Evolutionary conservation across 2,329 filamentous ascomycete genomes (phyloP), one percentile per base, ranked within the genome.

Genomic region (Pyrenophora graminea): DNA sequence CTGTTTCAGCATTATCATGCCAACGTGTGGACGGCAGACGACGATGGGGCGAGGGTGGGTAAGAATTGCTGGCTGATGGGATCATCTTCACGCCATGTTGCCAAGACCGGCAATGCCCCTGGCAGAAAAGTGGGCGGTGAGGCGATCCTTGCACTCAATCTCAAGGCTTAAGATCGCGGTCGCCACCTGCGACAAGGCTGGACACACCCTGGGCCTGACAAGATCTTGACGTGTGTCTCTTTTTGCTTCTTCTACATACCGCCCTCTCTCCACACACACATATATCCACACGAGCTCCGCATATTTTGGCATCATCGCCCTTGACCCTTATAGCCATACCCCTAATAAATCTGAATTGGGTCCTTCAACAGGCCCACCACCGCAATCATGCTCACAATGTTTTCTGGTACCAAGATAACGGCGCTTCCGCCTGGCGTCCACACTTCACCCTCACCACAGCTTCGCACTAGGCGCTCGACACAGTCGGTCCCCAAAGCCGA

Each of bases 21-120:
- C 17, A 23, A 25, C 10, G 23, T 27, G 21, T n/a, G 15, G 15
- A 41, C 6, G 36, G n/a, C 18, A 10, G 34, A 37, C 34, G 34
- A 17, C 18, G 18, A 48, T 48, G 39, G 45, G 13, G 38, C 32
- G 45, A 41, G 45, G 25, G n/a, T 7, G 34, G 18, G 17, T 17
- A 25, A 13, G 6, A 12, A 23, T 19, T n/a, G 10, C 9, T 19
- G 27, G 31, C 30, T 36, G 43, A 51, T 69, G 58, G 61, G 54
- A 62, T 63, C 66, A 71, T 55, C 18, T 66, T 70, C 66, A 67
- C 68, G 67, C 66, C 67, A 66, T 33, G 36, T 38, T 34, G 47
- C 53, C 45, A 43, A 53, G 33, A 34, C 38, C 34, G 41, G 39
- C 3, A 38, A 13, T 51, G 32, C 63, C 64, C 64, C 62, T 64